These are phyloP conservation scores for Thielaviopsis cerberus DNA, from an alignment of 2,329 filamentous ascomycete genomes.

Conservation along the genomic window DNA sequence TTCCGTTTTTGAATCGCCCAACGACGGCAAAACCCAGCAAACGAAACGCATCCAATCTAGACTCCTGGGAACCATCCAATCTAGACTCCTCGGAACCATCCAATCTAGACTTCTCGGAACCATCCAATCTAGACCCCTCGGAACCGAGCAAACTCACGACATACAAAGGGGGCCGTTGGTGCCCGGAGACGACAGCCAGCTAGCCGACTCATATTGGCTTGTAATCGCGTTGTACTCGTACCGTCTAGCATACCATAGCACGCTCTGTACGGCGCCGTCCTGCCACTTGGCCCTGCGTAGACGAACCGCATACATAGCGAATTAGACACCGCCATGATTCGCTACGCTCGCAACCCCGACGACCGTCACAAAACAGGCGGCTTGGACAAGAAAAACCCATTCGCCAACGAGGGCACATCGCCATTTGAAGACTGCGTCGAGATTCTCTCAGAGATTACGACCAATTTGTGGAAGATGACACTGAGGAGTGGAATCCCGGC, in stretches of 20 bases:
- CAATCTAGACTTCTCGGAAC: too few relatives aligned
- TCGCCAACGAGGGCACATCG: slow-evolving; percentile 15
- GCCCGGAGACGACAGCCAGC: neutral
- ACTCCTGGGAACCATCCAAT: too few relatives aligned
- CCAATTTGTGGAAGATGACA: neutral
- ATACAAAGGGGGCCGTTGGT: neutral
- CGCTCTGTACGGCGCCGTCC: neutral
- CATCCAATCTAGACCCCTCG: too few relatives aligned
- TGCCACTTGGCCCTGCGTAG: neutral
- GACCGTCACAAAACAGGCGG: slow-evolving; percentile 7
- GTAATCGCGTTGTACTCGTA: neutral
- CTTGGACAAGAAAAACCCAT: slow-evolving; percentile 13
- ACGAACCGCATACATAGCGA: neutral
- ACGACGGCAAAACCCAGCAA: neutral
- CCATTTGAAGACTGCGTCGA: slow-evolving; percentile 17
- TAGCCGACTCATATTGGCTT: neutral
- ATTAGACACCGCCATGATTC: neutral
- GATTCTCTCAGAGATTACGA: neutral
- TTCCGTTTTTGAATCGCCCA: neutral
- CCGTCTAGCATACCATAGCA: neutral
- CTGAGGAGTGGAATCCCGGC: neutral
- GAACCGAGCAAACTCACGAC: neutral
- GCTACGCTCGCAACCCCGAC: neutral
- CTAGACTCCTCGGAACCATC: neutral
- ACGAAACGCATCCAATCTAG: neutral